A percentile compares a stretch with the other conserved stretches of the same genome.
These are phyloP conservation scores for Rhododendron ferrugineum DNA, from an alignment of 148 eudicot species.

Conservation along the genomic window DNA sequence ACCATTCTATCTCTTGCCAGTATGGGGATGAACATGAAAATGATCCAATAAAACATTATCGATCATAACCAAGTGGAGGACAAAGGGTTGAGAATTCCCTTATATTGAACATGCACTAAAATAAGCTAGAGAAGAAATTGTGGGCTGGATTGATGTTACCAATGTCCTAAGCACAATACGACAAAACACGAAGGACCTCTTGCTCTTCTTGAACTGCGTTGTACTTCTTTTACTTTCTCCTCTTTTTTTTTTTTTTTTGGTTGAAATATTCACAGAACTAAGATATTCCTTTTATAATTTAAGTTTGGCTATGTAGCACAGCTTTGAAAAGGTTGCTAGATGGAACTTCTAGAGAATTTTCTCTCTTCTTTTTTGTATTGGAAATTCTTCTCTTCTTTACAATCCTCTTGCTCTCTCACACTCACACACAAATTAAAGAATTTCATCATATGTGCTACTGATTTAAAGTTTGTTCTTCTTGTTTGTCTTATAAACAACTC, in stretches of 20 bases:
- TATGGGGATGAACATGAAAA: neutral
- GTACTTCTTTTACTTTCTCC: neutral
- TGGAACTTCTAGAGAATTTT: neutral
- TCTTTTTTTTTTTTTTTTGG: neutral
- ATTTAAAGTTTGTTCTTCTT: neutral
- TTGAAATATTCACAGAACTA: neutral
- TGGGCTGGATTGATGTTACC: neutral
- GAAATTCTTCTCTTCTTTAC: neutral
- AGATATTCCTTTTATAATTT: neutral
- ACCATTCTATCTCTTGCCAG: neutral
- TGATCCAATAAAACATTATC: no score
- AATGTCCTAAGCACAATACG: neutral
- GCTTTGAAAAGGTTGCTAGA: neutral
- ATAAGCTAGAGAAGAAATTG: neutral
- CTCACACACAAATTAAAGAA: neutral
- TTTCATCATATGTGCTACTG: neutral
- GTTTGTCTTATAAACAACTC: neutral
- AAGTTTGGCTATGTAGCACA: neutral
- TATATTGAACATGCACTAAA: neutral
- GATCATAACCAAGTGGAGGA: neutral
- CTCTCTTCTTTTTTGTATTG: neutral
- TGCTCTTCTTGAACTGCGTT: neutral
- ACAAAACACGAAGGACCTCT: neutral
- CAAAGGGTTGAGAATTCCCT: neutral
- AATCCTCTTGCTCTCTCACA: neutral